Evolutionary conservation across 148 eudicot species (phyloP).

Genomic region (Arctostaphylos glauca): DNA sequence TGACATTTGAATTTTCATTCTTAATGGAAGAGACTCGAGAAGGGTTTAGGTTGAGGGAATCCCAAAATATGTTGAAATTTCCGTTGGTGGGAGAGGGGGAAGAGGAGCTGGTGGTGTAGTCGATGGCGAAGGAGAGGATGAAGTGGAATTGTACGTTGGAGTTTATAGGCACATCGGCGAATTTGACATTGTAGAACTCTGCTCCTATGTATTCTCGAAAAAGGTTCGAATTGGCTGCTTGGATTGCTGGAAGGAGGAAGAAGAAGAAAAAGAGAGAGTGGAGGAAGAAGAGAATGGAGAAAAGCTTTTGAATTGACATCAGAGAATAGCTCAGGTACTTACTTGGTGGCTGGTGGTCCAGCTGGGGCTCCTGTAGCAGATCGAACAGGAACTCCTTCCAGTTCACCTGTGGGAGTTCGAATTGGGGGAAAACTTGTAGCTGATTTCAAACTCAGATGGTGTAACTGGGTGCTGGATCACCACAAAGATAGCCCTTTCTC

Average conservation of each 20-base stretch:
- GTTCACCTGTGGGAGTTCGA: too few relatives aligned
- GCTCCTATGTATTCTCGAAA: constrained; percentile 31
- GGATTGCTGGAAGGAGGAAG: neutral
- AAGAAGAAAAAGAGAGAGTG: neutral
- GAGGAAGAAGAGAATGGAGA: neutral
- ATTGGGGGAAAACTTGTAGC: too few relatives aligned
- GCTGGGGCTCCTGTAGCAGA: too few relatives aligned
- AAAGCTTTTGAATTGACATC: neutral
- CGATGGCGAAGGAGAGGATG: constrained; percentile 29
- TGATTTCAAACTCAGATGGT: too few relatives aligned
- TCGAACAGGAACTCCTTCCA: too few relatives aligned
- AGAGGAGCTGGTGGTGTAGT: constrained; percentile 15
- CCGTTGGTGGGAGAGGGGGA: constrained; percentile 31
- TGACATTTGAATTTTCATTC: constrained; percentile 22
- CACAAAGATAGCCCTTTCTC: too few relatives aligned
- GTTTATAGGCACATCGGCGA: constrained; percentile 23
- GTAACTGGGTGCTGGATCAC: too few relatives aligned
- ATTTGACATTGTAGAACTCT: constrained; percentile 10
- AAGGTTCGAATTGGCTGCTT: constrained; percentile 9
- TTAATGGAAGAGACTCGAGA: constrained; percentile 23
- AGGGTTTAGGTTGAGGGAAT: constrained; percentile 20
- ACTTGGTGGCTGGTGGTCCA: too few relatives aligned
- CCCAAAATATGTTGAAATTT: constrained; percentile 29
- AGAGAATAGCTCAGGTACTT: too few relatives aligned
- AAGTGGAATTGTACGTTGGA: constrained; percentile 26